A percentile compares a stretch with the other conserved stretches of the same genome.
phyloP scores from a whole-genome alignment of 192 early-diverging fungal genomes.

The Linnemannia exigua region DNA sequence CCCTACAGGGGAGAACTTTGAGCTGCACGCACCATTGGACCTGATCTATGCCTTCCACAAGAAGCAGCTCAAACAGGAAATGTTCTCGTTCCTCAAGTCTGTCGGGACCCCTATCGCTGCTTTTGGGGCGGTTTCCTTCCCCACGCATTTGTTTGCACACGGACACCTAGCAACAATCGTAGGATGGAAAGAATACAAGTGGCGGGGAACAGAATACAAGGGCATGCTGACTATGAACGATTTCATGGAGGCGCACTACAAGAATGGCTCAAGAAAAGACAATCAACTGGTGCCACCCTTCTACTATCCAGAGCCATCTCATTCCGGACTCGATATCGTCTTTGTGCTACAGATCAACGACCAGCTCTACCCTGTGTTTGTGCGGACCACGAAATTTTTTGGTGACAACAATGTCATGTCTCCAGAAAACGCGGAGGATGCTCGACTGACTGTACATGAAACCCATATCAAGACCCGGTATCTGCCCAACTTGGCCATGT shows the following conservation, averaged over 20 bases:
- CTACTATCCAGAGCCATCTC: slow-evolving; percentile 38
- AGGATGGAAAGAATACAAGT: slow-evolving; percentile 41
- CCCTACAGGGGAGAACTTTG: slow-evolving; percentile 38
- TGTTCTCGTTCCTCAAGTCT: slow-evolving; percentile 48
- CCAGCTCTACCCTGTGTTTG: slow-evolving; percentile 48
- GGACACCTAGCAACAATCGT: slow-evolving; percentile 34
- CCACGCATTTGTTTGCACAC: slow-evolving; percentile 34
- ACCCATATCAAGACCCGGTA: slow-evolving; percentile 26
- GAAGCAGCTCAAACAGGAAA: slow-evolving; percentile 42
- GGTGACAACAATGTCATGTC: too few relatives aligned
- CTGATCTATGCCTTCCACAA: slow-evolving; percentile 45
- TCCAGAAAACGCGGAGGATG: slow-evolving; percentile 39
- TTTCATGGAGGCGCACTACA: slow-evolving; percentile 52
- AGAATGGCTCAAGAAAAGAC: slow-evolving; percentile 32
- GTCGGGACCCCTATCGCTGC: slow-evolving; percentile 28
- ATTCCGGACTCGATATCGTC: slow-evolving; percentile 30
- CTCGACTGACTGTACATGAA: slow-evolving; percentile 50
- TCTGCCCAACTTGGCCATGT: slow-evolving; percentile 37
- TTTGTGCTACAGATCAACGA: slow-evolving; percentile 49
- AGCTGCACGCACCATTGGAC: slow-evolving; percentile 38
- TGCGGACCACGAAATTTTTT: slow-evolving; percentile 24
- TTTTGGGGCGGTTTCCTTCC: slow-evolving; percentile 46
- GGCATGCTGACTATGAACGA: slow-evolving; percentile 29
- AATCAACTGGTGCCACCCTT: slow-evolving; percentile 24
- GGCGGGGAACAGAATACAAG: slow-evolving; percentile 29